phyloP scores from a whole-genome alignment of 1,139 yeast genomes.

The Saccharomyces hybrid region DNA sequence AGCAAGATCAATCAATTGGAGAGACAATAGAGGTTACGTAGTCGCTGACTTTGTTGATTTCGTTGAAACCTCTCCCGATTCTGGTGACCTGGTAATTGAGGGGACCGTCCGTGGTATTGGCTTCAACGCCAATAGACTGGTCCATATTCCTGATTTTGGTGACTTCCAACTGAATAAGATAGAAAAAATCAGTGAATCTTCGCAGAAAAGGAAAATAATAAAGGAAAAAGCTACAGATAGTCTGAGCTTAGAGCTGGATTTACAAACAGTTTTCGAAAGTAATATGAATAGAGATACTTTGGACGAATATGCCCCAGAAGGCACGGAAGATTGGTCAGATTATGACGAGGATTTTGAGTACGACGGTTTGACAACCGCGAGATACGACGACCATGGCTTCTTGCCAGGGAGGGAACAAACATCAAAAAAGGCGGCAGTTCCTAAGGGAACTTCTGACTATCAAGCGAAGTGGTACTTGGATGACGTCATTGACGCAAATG shows the following conservation, averaged over 20 bases:
- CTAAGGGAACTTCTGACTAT: conserved; percentile 86
- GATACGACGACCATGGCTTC: conserved; percentile 65
- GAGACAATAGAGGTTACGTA: conserved; percentile 83
- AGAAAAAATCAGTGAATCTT: conserved; percentile 38
- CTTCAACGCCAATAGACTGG: conserved; percentile 63
- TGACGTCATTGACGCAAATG: conserved; percentile 45
- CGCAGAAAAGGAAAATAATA: conserved; percentile 13
- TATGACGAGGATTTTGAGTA: conserved; percentile 39
- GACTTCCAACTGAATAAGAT: conserved; percentile 73
- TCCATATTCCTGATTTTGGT: conserved; percentile 85
- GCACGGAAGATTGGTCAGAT: conserved; percentile 40
- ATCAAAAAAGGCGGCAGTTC: conserved; percentile 43
- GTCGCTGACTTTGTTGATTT: conserved; percentile 60
- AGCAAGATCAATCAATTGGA: conserved; percentile 83
- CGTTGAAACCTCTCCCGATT: conserved; percentile 31
- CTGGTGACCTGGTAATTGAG: conserved; percentile 47
- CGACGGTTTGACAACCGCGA: conserved; percentile 45
- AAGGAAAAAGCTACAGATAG: conserved; percentile 10
- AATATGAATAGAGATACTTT: conserved; percentile 53
- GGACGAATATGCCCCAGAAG: conserved; percentile 59
- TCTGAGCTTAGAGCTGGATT: conserved; percentile 18
- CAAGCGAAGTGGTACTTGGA: conserved; percentile 90
- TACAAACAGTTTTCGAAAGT: conserved; percentile 34
- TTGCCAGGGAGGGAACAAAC: conserved; percentile 38
- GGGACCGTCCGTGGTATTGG: conserved; percentile 88